Percentiles rank a stretch among this genome's conserved stretches.
Evolutionary conservation across 768 basidiomycete genomes (phyloP).

Genomic region (Nidularia pulvinata): DNA sequence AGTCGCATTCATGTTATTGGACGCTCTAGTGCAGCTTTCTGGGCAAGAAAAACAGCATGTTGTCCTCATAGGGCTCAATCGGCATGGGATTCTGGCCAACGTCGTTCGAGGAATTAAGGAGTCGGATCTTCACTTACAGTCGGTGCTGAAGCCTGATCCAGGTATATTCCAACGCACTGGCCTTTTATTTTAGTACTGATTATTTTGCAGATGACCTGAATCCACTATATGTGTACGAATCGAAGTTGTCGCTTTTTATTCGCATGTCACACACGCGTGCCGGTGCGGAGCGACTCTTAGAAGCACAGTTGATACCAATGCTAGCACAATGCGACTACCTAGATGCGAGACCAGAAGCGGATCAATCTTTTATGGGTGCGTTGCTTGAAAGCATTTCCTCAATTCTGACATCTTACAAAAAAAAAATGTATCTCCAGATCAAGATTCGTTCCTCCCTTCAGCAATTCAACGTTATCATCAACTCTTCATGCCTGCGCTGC

Average conservation of each 20-base stretch:
- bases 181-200: neutral
- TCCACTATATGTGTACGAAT: constrained; percentile 91
- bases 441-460: constrained; percentile 85
- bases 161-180: constrained; percentile 44
- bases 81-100: constrained; percentile 77
- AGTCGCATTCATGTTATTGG: constrained; percentile 88
- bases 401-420: constrained; percentile 3
- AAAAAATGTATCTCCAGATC: constrained; percentile 42
- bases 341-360: constrained; percentile 81
- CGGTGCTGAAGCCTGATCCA: constrained; percentile 86
- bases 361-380: constrained; percentile 80
- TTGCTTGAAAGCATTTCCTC: neutral
- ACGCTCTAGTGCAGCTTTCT: constrained; percentile 76
- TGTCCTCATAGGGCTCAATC: constrained; percentile 56
- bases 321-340: constrained; percentile 87
- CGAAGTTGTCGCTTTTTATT: constrained; percentile 89
- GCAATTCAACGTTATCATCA: constrained; percentile 92
- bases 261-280: constrained; percentile 80
- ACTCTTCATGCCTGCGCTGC: constrained; percentile 82
- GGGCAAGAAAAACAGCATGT: constrained; percentile 67
- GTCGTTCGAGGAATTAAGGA: constrained; percentile 88
- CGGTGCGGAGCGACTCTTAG: constrained; percentile 85
- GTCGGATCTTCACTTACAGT: constrained; percentile 70
- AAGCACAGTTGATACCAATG: constrained; percentile 70
- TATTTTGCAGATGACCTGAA: constrained; percentile 75